These are phyloP conservation scores for Micromonas commoda DNA, from an alignment of 139 green algal species.

Conservation along the genomic window DNA sequence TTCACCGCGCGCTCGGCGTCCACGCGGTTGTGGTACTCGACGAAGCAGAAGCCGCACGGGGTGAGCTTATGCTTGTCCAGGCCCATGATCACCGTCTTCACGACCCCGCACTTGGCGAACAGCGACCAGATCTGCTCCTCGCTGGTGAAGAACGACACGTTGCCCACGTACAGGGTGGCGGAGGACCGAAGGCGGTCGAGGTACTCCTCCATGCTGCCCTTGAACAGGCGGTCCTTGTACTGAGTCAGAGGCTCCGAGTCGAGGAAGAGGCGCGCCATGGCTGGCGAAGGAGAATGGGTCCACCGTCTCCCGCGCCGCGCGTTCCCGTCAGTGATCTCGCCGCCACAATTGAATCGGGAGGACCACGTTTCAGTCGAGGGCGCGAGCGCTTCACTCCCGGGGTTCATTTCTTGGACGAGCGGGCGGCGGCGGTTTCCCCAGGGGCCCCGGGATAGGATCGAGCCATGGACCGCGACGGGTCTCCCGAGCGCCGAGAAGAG, in stretches of 20 bases:
- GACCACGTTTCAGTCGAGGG: no score
- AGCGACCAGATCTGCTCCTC: slow-evolving; percentile 90
- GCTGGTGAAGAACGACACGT: slow-evolving; percentile 94
- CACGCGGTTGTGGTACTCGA: slow-evolving; percentile 63
- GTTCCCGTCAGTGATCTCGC: no score
- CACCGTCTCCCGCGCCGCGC: no score
- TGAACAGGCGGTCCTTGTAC: slow-evolving; percentile 26
- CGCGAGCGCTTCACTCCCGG: no score
- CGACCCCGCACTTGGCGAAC: slow-evolving; percentile 70
- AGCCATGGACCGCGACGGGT: no score
- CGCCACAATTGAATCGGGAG: no score
- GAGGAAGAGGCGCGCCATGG: slow-evolving; percentile 24
- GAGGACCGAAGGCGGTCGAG: slow-evolving; percentile 56
- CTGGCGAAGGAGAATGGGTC: not conserved
- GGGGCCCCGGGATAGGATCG: no score
- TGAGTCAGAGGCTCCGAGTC: slow-evolving; percentile 21
- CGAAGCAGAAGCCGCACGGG: slow-evolving; percentile 97
- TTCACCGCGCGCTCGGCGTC: slow-evolving; percentile 75
- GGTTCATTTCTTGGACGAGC: no score
- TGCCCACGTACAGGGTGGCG: slow-evolving; percentile 94
- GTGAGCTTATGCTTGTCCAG: slow-evolving; percentile 84
- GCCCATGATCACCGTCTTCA: slow-evolving; percentile 91
- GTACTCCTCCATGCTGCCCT: slow-evolving; percentile 59
- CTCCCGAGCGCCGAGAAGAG: no score
- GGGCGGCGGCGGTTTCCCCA: no score